These are phyloP conservation scores for Russula sp. DNA, from an alignment of 768 basidiomycete genomes.

Conservation along the genomic window DNA sequence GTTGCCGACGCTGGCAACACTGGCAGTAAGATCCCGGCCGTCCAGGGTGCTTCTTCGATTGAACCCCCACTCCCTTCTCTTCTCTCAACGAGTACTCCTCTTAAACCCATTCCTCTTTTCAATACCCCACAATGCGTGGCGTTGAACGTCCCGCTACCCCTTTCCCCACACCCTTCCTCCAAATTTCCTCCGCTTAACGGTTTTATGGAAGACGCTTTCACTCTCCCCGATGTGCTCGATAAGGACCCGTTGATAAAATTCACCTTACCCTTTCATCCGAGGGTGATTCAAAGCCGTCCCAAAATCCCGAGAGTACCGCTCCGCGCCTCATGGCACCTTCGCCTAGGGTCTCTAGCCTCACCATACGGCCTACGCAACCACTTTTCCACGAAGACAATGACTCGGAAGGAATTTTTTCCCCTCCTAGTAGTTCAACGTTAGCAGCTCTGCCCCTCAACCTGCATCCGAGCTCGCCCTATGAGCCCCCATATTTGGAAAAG, in stretches of 20 bases:
- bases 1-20: neutral
- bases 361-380: neutral
- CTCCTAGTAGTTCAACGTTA: neutral
- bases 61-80: neutral
- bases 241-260: neutral
- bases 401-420: neutral
- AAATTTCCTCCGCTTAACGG: neutral
- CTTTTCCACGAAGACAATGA: neutral
- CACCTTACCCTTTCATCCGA: neutral
- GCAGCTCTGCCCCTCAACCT: constrained; percentile 4
- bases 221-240: neutral
- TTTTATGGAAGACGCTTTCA: neutral
- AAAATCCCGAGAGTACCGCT: neutral
- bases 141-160: constrained; percentile 1
- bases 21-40: neutral
- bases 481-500: no score
- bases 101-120: neutral
- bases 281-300: neutral
- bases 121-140: constrained; percentile 5
- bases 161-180: no score
- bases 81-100: neutral
- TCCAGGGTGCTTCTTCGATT: constrained; percentile 1
- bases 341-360: neutral
- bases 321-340: neutral
- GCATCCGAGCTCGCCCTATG: no score